phyloP scores from a whole-genome alignment of 2,329 filamentous ascomycete species.

The Amylocarpus encephaloides region DNA sequence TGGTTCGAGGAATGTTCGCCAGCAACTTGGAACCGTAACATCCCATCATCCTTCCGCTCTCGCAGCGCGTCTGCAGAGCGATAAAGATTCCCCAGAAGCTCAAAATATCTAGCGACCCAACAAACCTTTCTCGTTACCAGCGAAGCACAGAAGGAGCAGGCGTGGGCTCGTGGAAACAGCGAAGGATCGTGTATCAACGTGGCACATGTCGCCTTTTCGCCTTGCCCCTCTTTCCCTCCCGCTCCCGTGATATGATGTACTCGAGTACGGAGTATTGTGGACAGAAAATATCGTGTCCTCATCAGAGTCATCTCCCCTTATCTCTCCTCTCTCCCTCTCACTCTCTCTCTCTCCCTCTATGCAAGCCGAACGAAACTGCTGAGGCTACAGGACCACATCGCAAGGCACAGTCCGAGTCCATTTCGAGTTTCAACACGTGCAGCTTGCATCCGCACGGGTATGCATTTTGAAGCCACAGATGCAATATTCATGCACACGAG shows the following conservation, averaged over 20 bases:
- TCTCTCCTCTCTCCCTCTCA: too few species aligned
- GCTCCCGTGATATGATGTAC: background rate
- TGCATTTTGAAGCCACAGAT: conserved; percentile 3
- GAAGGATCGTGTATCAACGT: too few species aligned
- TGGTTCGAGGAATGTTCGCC: background rate
- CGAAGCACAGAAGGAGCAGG: background rate
- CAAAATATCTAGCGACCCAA: background rate
- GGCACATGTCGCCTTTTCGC: too few species aligned
- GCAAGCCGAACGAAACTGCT: background rate
- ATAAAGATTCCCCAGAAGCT: conserved; percentile 7
- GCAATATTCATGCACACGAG: conserved; percentile 10
- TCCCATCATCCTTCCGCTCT: background rate
- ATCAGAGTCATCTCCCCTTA: too few species aligned
- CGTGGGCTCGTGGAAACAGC: background rate
- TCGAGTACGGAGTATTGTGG: too few species aligned
- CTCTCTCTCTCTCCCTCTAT: background rate
- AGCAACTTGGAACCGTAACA: background rate
- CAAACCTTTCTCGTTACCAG: background rate
- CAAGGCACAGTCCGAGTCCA: conserved; percentile 6
- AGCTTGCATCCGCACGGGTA: conserved; percentile 2
- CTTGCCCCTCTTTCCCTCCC: background rate
- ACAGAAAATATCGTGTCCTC: too few species aligned
- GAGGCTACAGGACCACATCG: background rate
- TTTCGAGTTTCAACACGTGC: conserved; percentile 14
- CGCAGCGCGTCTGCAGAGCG: conserved; percentile 5